Evolutionary conservation across 768 basidiomycete species (phyloP), one percentile per base, ranked within the genome.

Genomic region (Crassisporium funariophilum): DNA sequence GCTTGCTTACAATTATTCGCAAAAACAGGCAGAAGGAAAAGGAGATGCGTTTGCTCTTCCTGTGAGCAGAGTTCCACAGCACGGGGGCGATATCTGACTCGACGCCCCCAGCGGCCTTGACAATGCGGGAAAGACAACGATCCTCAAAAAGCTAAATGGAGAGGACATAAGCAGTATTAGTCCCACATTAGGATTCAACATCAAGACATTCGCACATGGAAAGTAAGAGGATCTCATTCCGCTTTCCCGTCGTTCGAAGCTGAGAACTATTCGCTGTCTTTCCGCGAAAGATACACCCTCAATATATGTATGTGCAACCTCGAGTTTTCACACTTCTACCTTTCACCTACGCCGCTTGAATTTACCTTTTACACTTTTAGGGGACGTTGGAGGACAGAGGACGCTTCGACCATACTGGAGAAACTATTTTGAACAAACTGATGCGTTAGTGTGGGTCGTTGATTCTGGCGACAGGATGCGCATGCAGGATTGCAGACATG

Each of bases 361-460:
- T 50, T 58, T 52, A 51, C 46, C 36, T 19, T 42, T 48, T 40
- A 44, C 44, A 35, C 48, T 53, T 56, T 47, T 58, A 98, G 95
- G 95, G 97, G 97, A 99, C 65, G 93, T 98, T 25, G 97, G 97
- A 25, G 95, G 97, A 17, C 97, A 99, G 66, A 83, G 87, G 47
- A 95, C 92, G 0, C 83, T 99, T 41, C 81, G 97, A 22, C 95
- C 97, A 5, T 98, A 98, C 66, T 99, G 97, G 97, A 76, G 92
- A 19, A 99, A 98, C 67, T 98, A 98, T 70, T 98, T 98, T 57
- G 97, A 99, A 68, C 91, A 94, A 68, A 98, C 97, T 8, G 97
- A 98, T 68, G 95, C 90, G 5, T 76, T 99, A 35, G 93, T 98
- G 24, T 99, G 97, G 97, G 95, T 99, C 13, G 95, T 99, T 33